Percentiles rank a stretch among this genome's conserved stretches.
Evolutionary conservation across 2,329 filamentous ascomycete genomes (phyloP).

Genomic region (Grosmannia serpens): DNA sequence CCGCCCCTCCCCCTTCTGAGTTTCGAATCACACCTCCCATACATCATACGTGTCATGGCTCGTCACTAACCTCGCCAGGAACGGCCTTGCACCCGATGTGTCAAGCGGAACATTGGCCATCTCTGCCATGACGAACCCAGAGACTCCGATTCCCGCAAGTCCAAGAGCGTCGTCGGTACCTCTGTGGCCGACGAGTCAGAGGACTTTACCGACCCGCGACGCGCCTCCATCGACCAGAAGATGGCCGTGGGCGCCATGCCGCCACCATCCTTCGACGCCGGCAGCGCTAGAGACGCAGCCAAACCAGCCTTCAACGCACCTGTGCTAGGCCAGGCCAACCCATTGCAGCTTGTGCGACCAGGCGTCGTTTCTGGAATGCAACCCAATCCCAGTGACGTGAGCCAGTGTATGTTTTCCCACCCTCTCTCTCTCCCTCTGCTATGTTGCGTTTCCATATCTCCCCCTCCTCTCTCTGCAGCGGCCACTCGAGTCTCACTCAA

Average conservation of each 20-base stretch:
- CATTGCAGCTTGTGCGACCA: conserved; percentile 61
- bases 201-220: conserved; percentile 37
- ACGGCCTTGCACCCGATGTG: conserved; percentile 91
- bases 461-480: neutral
- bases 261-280: conserved; percentile 33
- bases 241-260: conserved; percentile 40
- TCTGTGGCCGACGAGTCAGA: conserved; percentile 52
- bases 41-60: too few species aligned
- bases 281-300: conserved; percentile 19
- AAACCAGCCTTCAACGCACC: conserved; percentile 32
- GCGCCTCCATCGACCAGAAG: conserved; percentile 42
- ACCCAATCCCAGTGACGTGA: conserved; percentile 48
- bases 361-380: conserved; percentile 57
- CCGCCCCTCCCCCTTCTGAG: neutral
- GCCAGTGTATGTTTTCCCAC: conserved; percentile 52
- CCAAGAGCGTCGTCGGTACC: conserved; percentile 52
- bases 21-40: too few species aligned
- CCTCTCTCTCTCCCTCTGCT: neutral
- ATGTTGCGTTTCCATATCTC: conserved; percentile 1
- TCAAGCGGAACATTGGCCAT: conserved; percentile 97
- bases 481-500: too few species aligned
- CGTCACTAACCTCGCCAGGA: conserved; percentile 44
- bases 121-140: conserved; percentile 96
- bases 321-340: conserved; percentile 37
- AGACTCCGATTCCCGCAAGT: conserved; percentile 69